phyloP scores from a whole-genome alignment of 208 protist genomes.

The Wallacemonas rigidus region DNA sequence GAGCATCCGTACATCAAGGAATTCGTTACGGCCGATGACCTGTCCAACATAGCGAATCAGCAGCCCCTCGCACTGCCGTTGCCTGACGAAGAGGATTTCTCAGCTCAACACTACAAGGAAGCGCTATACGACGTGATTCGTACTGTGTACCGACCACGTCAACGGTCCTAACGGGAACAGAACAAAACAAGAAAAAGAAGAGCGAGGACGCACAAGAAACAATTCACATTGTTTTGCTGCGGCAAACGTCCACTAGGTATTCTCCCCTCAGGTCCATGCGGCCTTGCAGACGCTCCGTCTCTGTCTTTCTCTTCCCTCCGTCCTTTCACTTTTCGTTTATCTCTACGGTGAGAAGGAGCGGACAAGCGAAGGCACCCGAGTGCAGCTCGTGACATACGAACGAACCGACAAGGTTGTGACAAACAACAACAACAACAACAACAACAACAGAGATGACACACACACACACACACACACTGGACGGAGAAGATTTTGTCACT shows the following conservation, averaged over 20 bases:
- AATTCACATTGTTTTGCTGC: background rate
- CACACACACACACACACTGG: too few species aligned
- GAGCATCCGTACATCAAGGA: conserved; percentile 87
- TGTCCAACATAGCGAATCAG: conserved; percentile 40
- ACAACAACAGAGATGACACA: background rate
- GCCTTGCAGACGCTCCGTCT: background rate
- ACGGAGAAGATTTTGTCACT: background rate
- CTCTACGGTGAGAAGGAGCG: background rate
- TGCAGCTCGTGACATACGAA: background rate
- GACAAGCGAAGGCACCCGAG: background rate
- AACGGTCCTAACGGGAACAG: background rate
- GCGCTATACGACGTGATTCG: conserved; percentile 67
- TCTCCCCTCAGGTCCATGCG: background rate
- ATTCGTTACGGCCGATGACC: conserved; percentile 58
- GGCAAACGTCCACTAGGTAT: background rate
- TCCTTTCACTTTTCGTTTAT: conserved; percentile 10
- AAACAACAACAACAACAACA: background rate
- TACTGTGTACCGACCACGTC: conserved; percentile 27
- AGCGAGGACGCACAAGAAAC: background rate
- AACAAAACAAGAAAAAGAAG: conserved; percentile 1
- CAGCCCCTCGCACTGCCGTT: conserved; percentile 60
- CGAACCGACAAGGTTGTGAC: background rate
- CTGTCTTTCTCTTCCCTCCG: conserved; percentile 7
- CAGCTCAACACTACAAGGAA: conserved; percentile 71
- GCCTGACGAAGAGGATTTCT: conserved; percentile 61